These are phyloP conservation scores for Huntiella bhutanensis DNA, from an alignment of 2,329 filamentous ascomycete genomes.

Conservation along the genomic window DNA sequence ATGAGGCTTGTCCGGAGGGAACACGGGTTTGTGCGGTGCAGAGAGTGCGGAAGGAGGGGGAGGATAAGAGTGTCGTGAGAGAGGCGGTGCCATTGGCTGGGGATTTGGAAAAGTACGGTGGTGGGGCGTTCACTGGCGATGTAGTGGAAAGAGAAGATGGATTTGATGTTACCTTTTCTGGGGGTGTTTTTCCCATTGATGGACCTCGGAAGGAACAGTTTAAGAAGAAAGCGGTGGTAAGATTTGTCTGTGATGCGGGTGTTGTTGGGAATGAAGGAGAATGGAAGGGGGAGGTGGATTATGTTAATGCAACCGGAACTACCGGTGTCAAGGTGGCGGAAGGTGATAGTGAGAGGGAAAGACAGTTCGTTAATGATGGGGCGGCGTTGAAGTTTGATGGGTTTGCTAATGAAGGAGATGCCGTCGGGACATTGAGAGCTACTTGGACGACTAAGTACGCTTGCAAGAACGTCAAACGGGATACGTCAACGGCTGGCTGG, in stretches of 20 bases:
- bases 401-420: slow-evolving; percentile 40
- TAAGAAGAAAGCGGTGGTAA: slow-evolving; percentile 59
- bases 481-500: slow-evolving; percentile 42
- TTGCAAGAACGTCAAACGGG: slow-evolving; percentile 41
- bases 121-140: slow-evolving; percentile 41
- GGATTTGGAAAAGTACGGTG: slow-evolving; percentile 39
- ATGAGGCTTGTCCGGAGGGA: slow-evolving; percentile 46
- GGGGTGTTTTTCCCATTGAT: slow-evolving; percentile 34
- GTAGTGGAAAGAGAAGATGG: slow-evolving; percentile 40
- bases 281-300: slow-evolving; percentile 36
- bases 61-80: slow-evolving; percentile 28
- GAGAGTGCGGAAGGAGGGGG: slow-evolving; percentile 30
- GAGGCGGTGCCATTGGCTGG: slow-evolving; percentile 58
- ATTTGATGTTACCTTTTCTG: slow-evolving; percentile 46
- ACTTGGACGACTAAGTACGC: slow-evolving; percentile 80
- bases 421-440: slow-evolving; percentile 47
- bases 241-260: slow-evolving; percentile 63
- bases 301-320: slow-evolving; percentile 18
- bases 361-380: slow-evolving; percentile 33
- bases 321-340: slow-evolving; percentile 15
- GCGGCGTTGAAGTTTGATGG: slow-evolving; percentile 58
- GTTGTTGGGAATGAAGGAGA: slow-evolving; percentile 58
- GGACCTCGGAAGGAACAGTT: slow-evolving; percentile 30
- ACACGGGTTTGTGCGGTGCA: slow-evolving; percentile 64
- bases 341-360: slow-evolving; percentile 22